Percentiles rank a stretch among this genome's conserved stretches.
Evolutionary conservation across 2,329 filamentous ascomycete species (phyloP).

Genomic region (Xylaria sp.): DNA sequence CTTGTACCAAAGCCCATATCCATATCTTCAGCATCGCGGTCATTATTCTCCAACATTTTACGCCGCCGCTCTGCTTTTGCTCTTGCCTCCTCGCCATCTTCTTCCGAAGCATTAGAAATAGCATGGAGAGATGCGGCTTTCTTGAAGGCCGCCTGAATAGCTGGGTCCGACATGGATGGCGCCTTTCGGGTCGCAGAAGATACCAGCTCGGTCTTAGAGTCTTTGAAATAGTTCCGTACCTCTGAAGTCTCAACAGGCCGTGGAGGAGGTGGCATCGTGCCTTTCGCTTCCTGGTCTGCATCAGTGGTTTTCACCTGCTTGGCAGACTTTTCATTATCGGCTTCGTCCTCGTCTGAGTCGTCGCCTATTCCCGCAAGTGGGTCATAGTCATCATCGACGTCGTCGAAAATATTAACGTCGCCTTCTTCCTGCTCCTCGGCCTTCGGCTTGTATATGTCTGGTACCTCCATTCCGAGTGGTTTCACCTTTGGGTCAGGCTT

Average conservation of each 20-base stretch:
- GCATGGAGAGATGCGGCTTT: slow-evolving; percentile 74
- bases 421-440: slow-evolving; percentile 57
- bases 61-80: slow-evolving; percentile 72
- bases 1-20: slow-evolving; percentile 94
- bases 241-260: slow-evolving; percentile 44
- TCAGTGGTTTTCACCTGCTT: slow-evolving; percentile 31
- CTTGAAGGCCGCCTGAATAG: slow-evolving; percentile 82
- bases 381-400: slow-evolving; percentile 70
- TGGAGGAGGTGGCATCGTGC: slow-evolving; percentile 54
- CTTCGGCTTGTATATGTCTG: slow-evolving; percentile 61
- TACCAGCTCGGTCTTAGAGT: slow-evolving; percentile 59
- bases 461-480: slow-evolving; percentile 69
- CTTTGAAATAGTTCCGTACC: slow-evolving; percentile 67
- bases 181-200: slow-evolving; percentile 57
- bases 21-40: slow-evolving; percentile 86
- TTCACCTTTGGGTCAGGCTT: slow-evolving; percentile 61
- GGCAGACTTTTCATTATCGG: slow-evolving; percentile 35
- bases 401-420: slow-evolving; percentile 69
- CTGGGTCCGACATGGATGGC: slow-evolving; percentile 72
- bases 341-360: slow-evolving; percentile 48
- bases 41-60: slow-evolving; percentile 74
- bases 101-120: slow-evolving; percentile 47
- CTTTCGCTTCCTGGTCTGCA: slow-evolving; percentile 34
- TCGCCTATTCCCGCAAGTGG: slow-evolving; percentile 64
- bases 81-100: slow-evolving; percentile 51